Evolutionary conservation across 2,329 filamentous ascomycete species (phyloP), one percentile per base, ranked within the genome.

Genomic region (Phoma herbarum): DNA sequence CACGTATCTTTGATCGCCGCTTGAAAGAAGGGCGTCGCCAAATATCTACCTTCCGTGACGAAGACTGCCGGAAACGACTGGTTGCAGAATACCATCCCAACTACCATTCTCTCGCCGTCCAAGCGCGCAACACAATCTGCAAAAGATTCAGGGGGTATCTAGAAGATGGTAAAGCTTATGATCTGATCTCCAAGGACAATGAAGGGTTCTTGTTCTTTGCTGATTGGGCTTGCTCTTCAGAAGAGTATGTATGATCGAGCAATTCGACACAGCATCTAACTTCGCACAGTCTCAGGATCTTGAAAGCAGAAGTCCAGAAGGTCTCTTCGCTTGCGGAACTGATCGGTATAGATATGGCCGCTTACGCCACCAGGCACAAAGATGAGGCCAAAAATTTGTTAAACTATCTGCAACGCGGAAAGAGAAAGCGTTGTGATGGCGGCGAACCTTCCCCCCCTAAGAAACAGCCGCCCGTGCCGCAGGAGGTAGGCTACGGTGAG

Each of bases 61-160:
- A 43, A 43, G 41, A 43, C 16, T 43, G 41, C 25, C 41, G 41
- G 23, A 43, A 43, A 43, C 41, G 41, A 43, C 25, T 43, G 41
- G 41, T 43, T 43, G 41, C 41, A n/a, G 41, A 43, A 43, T 43
- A 43, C 41, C 41, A 43, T 20, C 41, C 41, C 3, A 20, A n/a
- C 4, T 43, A 43, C 12, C 41, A 26, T n/a, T 43, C 41, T 43
- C 41, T 43, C 25, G 41, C 23, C 12, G 41, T 43, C 18, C 41
- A 43, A 43, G 41, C 23, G 41, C 41, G 41, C 41, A 43, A 43
- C 16, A 43, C 41, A 16, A 43, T 43, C 41, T 43, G 41, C 41
- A 43, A 16, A 43, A 43, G 41, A 16, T 43, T 43, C 41, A 43
- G 41, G 20, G 41, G 41, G 25, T 43, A 43, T 43, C 12, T 43